Evolutionary conservation across 257 asterid species (phyloP).

Genomic region (Leptodermis oblonga): DNA sequence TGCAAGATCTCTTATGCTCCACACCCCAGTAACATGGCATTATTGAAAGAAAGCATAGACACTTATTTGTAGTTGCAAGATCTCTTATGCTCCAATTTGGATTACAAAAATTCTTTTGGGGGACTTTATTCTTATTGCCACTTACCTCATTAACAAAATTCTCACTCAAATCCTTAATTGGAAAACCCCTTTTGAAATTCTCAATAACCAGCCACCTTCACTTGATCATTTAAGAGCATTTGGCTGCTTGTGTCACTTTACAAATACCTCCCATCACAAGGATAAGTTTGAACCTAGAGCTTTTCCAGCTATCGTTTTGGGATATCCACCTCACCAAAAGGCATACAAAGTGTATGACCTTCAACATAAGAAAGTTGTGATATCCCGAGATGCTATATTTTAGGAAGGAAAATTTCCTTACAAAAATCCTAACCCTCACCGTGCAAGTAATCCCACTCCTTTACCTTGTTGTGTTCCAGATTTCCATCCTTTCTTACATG

Average conservation of each 20-base stretch:
- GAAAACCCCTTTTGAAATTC: neutral
- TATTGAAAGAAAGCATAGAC: neutral
- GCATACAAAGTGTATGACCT: neutral
- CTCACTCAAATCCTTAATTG: neutral
- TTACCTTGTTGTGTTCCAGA: no score
- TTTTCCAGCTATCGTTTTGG: neutral
- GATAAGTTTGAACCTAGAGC: neutral
- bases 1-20: no score
- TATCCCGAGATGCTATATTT: neutral
- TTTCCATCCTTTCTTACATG: no score
- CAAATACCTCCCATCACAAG: neutral
- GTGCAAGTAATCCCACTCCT: no score
- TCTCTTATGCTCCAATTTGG: neutral
- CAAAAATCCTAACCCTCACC: no score
- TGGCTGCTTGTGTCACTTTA: neutral
- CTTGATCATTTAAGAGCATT: neutral
- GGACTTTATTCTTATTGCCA: neutral
- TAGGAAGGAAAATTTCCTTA: no score
- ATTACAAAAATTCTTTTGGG: neutral
- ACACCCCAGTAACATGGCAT: neutral
- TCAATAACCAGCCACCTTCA: neutral
- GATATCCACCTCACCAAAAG: neutral
- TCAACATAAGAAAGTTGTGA: neutral
- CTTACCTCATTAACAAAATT: neutral
- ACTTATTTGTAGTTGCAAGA: neutral